These are phyloP conservation scores for Peribolospora kevripleyi DNA, from an alignment of 768 basidiomycete genomes.

Conservation along the genomic window DNA sequence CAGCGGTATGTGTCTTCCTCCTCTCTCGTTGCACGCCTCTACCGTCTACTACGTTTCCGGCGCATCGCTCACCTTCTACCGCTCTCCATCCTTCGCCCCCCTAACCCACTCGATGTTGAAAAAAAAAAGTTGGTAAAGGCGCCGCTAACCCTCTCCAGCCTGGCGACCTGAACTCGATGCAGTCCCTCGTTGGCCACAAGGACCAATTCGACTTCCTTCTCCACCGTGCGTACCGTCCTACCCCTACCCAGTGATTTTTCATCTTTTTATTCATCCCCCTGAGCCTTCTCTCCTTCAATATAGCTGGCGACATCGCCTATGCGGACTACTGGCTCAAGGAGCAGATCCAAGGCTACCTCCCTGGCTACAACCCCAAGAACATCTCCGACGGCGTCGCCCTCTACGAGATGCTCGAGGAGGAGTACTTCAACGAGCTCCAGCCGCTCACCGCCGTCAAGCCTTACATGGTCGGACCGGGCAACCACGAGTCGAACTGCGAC, in stretches of 20 bases:
- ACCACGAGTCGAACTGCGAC: conserved; percentile 15
- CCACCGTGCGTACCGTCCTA: neutral
- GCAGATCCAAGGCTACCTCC: conserved; percentile 1
- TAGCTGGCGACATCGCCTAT: neutral
- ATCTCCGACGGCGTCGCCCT: neutral
- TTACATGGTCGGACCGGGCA: conserved; percentile 16
- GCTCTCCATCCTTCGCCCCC: too few species aligned
- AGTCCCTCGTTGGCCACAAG: conserved; percentile 1
- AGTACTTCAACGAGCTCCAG: conserved; percentile 10
- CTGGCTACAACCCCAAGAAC: neutral
- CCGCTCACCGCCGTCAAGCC: conserved; percentile 10
- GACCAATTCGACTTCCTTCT: conserved; percentile 4
- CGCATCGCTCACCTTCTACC: too few species aligned
- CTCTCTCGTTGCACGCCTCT: too few species aligned
- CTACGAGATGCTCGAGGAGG: conserved; percentile 8
- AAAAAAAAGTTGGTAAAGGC: neutral
- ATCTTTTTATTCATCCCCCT: neutral
- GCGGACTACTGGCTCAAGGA: conserved; percentile 2
- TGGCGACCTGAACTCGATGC: conserved; percentile 10
- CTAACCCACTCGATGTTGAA: conserved; percentile 1
- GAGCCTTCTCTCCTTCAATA: neutral
- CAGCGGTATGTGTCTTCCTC: neutral
- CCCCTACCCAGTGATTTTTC: neutral
- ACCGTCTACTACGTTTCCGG: too few species aligned
- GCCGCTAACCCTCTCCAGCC: neutral